phyloP scores from a whole-genome alignment of 1,139 yeast species.

The Candida pseudoviswanathii region DNA sequence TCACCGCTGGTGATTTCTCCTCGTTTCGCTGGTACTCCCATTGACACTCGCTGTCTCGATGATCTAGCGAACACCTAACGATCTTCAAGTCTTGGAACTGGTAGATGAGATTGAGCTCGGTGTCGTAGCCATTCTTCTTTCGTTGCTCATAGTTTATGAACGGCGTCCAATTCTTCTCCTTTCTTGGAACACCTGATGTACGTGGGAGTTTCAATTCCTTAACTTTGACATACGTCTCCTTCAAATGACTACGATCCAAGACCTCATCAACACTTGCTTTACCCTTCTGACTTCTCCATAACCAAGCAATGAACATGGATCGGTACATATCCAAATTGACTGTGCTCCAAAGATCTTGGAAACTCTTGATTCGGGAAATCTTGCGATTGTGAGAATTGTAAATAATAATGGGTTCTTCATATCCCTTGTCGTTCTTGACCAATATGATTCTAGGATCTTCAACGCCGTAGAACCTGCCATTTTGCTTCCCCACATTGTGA shows the following conservation, averaged over 20 bases:
- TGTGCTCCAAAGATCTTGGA: constrained; percentile 3
- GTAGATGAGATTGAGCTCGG: constrained; percentile 32
- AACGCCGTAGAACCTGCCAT: constrained; percentile 37
- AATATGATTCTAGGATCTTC: constrained; percentile 44
- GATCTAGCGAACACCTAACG: constrained; percentile 33
- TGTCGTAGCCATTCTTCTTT: constrained; percentile 24
- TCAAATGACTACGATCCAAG: constrained; percentile 17
- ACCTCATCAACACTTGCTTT: constrained; percentile 28
- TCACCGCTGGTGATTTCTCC: constrained; percentile 20
- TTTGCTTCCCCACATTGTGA: constrained; percentile 25
- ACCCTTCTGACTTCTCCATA: constrained; percentile 33
- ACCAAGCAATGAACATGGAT: constrained; percentile 32
- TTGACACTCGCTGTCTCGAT: constrained; percentile 18
- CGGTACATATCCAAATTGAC: constrained; percentile 20
- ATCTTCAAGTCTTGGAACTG: constrained; percentile 40
- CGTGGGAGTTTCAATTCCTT: constrained; percentile 26
- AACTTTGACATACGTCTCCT: constrained; percentile 22
- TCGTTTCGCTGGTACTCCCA: constrained; percentile 12
- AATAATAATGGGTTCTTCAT: constrained; percentile 40
- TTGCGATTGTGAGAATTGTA: constrained; percentile 37
- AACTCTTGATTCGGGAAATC: constrained; percentile 10
- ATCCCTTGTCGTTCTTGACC: constrained; percentile 31
- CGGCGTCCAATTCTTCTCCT: constrained; percentile 45
- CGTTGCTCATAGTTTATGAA: constrained; percentile 29
- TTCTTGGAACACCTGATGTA: constrained; percentile 23